Conservation (phyloP, 116 monocot species). For the Trichopus zeylanicus region DNA sequence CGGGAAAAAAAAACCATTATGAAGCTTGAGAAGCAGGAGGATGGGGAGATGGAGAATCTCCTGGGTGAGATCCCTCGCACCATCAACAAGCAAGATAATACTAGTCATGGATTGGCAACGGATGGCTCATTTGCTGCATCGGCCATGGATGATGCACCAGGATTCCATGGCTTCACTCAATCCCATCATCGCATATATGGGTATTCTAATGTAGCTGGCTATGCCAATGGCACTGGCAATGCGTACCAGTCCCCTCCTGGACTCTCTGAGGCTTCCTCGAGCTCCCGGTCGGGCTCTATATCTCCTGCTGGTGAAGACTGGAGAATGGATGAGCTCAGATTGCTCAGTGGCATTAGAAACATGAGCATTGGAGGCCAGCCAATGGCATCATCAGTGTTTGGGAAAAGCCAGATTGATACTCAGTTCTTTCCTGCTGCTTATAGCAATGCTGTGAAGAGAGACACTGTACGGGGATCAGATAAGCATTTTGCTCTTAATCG, state of each 20-base stretch:
- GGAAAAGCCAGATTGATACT: neutral
- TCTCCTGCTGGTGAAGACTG: neutral
- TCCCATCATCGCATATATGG: neutral
- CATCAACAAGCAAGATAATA: neutral
- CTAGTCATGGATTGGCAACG: neutral
- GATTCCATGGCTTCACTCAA: neutral
- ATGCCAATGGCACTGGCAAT: neutral
- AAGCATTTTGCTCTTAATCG: neutral
- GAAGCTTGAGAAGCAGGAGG: slow-evolving; percentile 16
- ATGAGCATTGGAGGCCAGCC: neutral
- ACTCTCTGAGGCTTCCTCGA: slow-evolving; percentile 2
- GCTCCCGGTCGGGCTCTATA: slow-evolving; percentile 5
- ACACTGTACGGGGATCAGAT: neutral
- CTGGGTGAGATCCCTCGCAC: slow-evolving; percentile 18
- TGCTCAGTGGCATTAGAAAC: slow-evolving; percentile 9
- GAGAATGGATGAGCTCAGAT: slow-evolving; percentile 5
- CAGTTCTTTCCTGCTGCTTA: neutral
- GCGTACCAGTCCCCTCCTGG: neutral
- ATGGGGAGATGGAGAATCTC: slow-evolving; percentile 24
- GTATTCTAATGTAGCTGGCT: neutral
- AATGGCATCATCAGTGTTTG: neutral
- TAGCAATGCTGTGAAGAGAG: neutral
- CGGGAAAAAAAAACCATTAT: too few relatives aligned
- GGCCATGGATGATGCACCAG: neutral
- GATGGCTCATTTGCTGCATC: neutral